Percentiles rank a stretch among this genome's conserved stretches.
Conservation (phyloP, 345 rosid genomes). For the Acer yangbiense region DNA sequence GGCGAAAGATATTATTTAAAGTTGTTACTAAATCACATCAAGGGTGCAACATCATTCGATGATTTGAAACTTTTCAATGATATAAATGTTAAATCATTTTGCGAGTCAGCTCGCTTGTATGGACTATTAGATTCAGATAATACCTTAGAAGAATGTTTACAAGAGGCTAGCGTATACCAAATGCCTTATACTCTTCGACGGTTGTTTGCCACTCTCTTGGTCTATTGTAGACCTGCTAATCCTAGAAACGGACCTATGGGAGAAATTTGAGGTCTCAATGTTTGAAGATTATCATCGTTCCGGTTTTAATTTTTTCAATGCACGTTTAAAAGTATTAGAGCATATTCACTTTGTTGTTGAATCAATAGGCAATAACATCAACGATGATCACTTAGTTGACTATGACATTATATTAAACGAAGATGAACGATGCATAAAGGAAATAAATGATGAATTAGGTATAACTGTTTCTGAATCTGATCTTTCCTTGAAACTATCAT, state of each 20-base stretch:
- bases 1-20: neutral
- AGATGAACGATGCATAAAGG: neutral
- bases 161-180: neutral
- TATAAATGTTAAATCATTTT: neutral
- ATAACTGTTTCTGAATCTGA: neutral
- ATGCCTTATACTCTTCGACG: neutral
- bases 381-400: neutral
- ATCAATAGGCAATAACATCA: neutral
- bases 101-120: neutral
- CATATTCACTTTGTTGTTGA: neutral
- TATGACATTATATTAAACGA: neutral
- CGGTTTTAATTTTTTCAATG: neutral
- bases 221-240: neutral
- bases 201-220: neutral
- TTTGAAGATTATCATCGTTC: neutral
- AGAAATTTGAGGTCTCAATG: neutral
- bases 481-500: neutral
- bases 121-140: neutral
- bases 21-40: neutral
- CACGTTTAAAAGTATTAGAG: neutral
- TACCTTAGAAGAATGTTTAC: neutral
- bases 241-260: neutral
- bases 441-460: slow-evolving; percentile 4
- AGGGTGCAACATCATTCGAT: neutral
- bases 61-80: neutral